Base-by-base conservation (phyloP, 2,329 filamentous ascomycete genomes). In the Triangularia verruculosa region DNA sequence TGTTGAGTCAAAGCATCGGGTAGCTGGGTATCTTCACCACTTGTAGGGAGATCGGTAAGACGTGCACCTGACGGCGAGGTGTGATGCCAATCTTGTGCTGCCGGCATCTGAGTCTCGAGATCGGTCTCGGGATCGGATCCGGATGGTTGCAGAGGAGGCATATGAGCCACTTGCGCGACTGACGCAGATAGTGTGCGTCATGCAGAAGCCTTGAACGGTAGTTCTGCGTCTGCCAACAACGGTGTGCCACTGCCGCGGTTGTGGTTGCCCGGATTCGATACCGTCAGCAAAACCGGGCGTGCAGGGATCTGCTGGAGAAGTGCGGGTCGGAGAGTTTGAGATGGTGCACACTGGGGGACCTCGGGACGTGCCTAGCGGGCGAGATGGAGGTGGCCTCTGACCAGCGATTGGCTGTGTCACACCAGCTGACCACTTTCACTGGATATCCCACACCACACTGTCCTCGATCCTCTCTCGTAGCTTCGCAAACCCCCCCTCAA, bases 351-450 rank as follows among this genome's bases (percentile, higher is more conserved):
- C 32, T 55, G 39, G 61, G 61, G 55, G 64, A 57, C 55, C 67
- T 68, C 69, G 68, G 68, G 68, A 69, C 58, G 63, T 66, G 67
- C 66, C 65, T 71, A 43, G 68, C 51, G 61, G 57, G 52, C 32
- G 62, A 53, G 59, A 66, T 57, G 70, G 68, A 59, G 69, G 67
- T 55, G 59, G 28, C 12, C 57, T 25, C 59, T 39, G 30, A 61
- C 15, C 43, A 51, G 43, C 70, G 66, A 71, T 71, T 71, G 70
- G 70, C 32, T 59, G 55, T 11, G 39, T 53, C 28, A 62, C 63
- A 61, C 62, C 70, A 70, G 70, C 66, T 71, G 70, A 70, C 65
- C 70, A 67, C 54, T 58, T 59, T 55, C 57, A 56, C 58, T 65
- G 61, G 68, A 64, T 51, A 59, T 61, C 62, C 66, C 62, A 68